These are phyloP conservation scores for Beauveria pseudobassiana DNA, from an alignment of 2,329 filamentous ascomycete species.

Conservation along the genomic window DNA sequence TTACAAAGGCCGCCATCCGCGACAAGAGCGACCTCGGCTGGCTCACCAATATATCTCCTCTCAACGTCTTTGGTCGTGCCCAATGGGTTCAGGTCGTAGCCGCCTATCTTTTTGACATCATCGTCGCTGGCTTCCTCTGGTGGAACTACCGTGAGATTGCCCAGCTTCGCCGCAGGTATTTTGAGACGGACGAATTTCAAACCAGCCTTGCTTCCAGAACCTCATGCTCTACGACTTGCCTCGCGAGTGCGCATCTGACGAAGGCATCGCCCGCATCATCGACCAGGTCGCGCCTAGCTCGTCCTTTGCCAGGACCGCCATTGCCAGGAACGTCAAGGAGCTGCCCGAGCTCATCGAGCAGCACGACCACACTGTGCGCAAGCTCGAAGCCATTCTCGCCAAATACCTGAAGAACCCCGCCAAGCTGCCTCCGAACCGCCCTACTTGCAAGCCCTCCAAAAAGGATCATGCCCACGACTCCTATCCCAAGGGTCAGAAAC, in stretches of 20 bases:
- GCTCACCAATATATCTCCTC: slow-evolving; percentile 55
- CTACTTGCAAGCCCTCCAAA: slow-evolving; percentile 72
- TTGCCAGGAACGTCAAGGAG: slow-evolving; percentile 88
- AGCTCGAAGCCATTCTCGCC: slow-evolving; percentile 75
- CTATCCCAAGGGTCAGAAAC: slow-evolving; percentile 61
- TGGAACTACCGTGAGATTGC: slow-evolving; percentile 75
- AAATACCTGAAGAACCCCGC: slow-evolving; percentile 87
- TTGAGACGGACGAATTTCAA: slow-evolving; percentile 82
- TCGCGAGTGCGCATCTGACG: slow-evolving; percentile 67
- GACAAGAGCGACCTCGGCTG: slow-evolving; percentile 28
- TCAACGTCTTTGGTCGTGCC: slow-evolving; percentile 41
- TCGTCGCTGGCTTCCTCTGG: slow-evolving; percentile 78
- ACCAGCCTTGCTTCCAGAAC: slow-evolving; percentile 72
- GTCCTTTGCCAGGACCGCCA: slow-evolving; percentile 69
- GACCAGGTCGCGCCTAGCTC: slow-evolving; percentile 73
- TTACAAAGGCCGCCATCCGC: slow-evolving; percentile 34
- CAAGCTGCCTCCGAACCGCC: slow-evolving; percentile 67
- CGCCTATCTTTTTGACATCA: slow-evolving; percentile 61
- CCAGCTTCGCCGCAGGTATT: slow-evolving; percentile 66
- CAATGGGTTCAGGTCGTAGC: slow-evolving; percentile 55
- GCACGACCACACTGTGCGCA: slow-evolving; percentile 72
- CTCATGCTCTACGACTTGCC: slow-evolving; percentile 79
- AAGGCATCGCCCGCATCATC: slow-evolving; percentile 78
- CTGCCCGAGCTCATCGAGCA: slow-evolving; percentile 78
- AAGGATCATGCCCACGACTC: slow-evolving; percentile 62